Evolutionary conservation across 2,329 filamentous ascomycete genomes (phyloP).

Genomic region (Nothophaeocryptopus gaeumannii): DNA sequence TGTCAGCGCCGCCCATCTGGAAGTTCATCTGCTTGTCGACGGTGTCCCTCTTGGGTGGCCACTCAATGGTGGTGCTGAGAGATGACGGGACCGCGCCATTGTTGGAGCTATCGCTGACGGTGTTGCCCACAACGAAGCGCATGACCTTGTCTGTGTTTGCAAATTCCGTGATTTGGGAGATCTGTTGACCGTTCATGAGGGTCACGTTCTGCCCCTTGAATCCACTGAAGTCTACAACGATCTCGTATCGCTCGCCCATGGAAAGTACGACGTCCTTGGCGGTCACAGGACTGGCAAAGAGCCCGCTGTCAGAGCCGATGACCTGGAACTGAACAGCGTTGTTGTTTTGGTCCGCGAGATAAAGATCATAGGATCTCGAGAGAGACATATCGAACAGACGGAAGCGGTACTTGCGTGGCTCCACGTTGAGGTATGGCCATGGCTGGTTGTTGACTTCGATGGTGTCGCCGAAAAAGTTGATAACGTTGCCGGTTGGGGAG

Average conservation of each 20-base stretch:
- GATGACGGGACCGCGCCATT: conserved; percentile 41
- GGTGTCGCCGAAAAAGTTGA: conserved; percentile 55
- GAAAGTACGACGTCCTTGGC: conserved; percentile 46
- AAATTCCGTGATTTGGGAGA: conserved; percentile 47
- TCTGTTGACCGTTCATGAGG: conserved; percentile 27
- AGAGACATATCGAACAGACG: conserved; percentile 53
- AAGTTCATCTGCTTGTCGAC: conserved; percentile 49
- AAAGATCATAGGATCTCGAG: conserved; percentile 49
- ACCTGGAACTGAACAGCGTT: conserved; percentile 50
- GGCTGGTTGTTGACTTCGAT: conserved; percentile 60
- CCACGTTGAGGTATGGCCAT: conserved; percentile 58
- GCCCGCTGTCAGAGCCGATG: conserved; percentile 55
- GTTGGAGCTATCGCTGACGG: conserved; percentile 38
- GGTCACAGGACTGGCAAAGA: conserved; percentile 47
- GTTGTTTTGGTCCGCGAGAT: conserved; percentile 41
- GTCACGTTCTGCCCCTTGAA: conserved; percentile 48
- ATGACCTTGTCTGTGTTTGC: conserved; percentile 53
- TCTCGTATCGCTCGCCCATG: conserved; percentile 59
- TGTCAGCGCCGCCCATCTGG: conserved; percentile 39
- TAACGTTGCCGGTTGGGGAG: conserved; percentile 42
- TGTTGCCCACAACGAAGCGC: conserved; percentile 50
- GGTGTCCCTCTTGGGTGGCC: conserved; percentile 36
- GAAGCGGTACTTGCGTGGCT: conserved; percentile 60
- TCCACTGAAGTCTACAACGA: conserved; percentile 55
- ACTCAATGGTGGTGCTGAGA: conserved; percentile 26